Evolutionary conservation across 306 rosid species (phyloP).

Genomic region (Prunus salicina): DNA sequence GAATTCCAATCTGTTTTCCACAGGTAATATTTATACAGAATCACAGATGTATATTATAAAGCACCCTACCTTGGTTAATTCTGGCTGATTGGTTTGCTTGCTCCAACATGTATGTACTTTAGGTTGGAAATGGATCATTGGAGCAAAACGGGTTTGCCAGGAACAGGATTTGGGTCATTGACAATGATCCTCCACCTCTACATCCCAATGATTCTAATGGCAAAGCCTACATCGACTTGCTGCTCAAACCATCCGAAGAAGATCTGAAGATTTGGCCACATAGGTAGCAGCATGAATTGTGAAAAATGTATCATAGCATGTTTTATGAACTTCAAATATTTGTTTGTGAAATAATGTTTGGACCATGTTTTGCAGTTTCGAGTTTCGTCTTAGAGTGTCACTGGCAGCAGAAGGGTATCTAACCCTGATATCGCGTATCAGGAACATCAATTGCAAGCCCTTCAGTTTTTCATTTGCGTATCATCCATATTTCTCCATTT

Average conservation of each 20-base stretch:
- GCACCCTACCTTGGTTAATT: neutral
- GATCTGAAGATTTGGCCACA: constrained; percentile 85
- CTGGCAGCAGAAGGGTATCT: constrained; percentile 68
- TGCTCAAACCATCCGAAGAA: constrained; percentile 73
- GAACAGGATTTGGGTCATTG: constrained; percentile 70
- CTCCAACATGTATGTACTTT: constrained; percentile 3
- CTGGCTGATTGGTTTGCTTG: constrained; percentile 14
- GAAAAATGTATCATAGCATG: neutral
- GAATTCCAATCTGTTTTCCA: constrained; percentile 92
- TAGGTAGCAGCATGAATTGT: constrained; percentile 35
- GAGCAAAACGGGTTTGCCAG: constrained; percentile 92
- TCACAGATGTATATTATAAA: neutral
- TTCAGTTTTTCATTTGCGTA: constrained; percentile 81
- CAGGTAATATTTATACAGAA: constrained; percentile 44
- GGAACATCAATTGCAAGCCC: constrained; percentile 76
- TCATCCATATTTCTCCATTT: constrained; percentile 75
- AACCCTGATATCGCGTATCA: constrained; percentile 60
- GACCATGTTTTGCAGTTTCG: constrained; percentile 53
- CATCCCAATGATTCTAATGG: constrained; percentile 42
- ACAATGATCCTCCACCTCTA: constrained; percentile 63
- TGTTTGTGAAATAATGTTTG: neutral
- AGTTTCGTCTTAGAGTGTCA: constrained; percentile 74
- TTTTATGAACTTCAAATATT: neutral
- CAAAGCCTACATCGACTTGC: constrained; percentile 57
- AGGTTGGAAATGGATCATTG: constrained; percentile 77